Evolutionary conservation across 306 rosid genomes (phyloP).

Genomic region (Erythrophleum fordii): DNA sequence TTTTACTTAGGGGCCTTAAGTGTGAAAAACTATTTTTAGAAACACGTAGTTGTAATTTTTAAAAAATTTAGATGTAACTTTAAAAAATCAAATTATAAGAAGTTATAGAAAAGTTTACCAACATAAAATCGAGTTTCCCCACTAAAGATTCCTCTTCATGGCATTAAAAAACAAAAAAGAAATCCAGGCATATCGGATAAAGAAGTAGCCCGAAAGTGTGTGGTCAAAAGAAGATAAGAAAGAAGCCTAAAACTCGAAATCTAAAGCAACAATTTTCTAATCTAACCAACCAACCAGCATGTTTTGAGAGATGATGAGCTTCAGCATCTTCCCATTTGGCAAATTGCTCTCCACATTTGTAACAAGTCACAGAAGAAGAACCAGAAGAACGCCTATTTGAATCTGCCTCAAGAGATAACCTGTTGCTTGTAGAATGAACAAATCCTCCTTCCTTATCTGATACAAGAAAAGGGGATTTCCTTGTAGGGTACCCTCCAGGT

Average conservation of each 20-base stretch:
- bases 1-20: too few relatives aligned
- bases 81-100: too few relatives aligned
- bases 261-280: neutral
- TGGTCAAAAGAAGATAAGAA: slow-evolving; percentile 36
- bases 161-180: neutral
- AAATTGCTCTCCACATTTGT: slow-evolving; percentile 91
- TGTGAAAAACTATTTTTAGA: too few relatives aligned
- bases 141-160: slow-evolving; percentile 14
- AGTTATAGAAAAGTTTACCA: too few relatives aligned
- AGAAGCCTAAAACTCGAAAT: neutral
- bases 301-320: slow-evolving; percentile 87
- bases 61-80: too few relatives aligned
- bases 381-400: slow-evolving; percentile 53
- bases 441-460: slow-evolving; percentile 66
- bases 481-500: slow-evolving; percentile 76
- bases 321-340: slow-evolving; percentile 93
- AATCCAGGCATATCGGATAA: slow-evolving; percentile 18
- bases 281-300: slow-evolving; percentile 66
- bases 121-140: too few relatives aligned
- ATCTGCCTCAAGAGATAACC: slow-evolving; percentile 59
- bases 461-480: slow-evolving; percentile 56
- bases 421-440: slow-evolving; percentile 49
- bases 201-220: slow-evolving; percentile 21
- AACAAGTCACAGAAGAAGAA: slow-evolving; percentile 54
- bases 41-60: too few relatives aligned